phyloP scores from a whole-genome alignment of 164 flowering plant species.

The Tetrastigma voinierianum region DNA sequence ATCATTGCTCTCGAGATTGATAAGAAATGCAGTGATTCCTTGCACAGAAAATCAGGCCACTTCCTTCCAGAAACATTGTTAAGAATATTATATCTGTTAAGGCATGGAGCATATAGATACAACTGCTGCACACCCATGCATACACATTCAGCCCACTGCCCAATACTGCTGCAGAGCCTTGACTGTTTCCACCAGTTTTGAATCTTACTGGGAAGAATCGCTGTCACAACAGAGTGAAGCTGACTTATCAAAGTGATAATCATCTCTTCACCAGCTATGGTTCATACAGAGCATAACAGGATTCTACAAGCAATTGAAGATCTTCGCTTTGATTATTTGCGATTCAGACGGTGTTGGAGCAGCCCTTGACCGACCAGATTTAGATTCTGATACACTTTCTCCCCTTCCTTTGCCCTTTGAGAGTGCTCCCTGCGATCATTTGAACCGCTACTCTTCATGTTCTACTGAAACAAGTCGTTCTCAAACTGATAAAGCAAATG shows the following conservation, averaged over 20 bases:
- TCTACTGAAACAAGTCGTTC: slow-evolving; percentile 19
- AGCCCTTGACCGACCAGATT: slow-evolving; percentile 40
- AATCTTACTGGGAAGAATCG: slow-evolving; percentile 16
- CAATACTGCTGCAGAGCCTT: slow-evolving; percentile 14
- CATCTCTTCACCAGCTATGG: slow-evolving; percentile 84
- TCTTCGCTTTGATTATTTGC: slow-evolving; percentile 62
- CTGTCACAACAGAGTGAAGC: too few species aligned
- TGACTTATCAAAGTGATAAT: slow-evolving; percentile 74
- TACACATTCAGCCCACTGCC: too few species aligned
- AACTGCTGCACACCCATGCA: background rate
- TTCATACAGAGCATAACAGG: slow-evolving; percentile 72
- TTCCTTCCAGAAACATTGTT: slow-evolving; percentile 17
- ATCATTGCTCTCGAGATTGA: slow-evolving; percentile 72
- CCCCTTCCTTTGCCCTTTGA: slow-evolving; percentile 30
- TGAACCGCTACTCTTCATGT: slow-evolving; percentile 21
- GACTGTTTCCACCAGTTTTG: slow-evolving; percentile 19
- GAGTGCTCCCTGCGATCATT: slow-evolving; percentile 21
- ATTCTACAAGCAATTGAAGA: slow-evolving; percentile 74
- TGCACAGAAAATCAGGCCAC: slow-evolving; percentile 21
- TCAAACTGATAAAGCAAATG: slow-evolving; percentile 8
- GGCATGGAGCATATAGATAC: slow-evolving; percentile 13
- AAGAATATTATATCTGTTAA: slow-evolving; percentile 17
- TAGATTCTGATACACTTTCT: slow-evolving; percentile 49
- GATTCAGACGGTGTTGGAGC: slow-evolving; percentile 37
- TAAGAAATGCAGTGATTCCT: slow-evolving; percentile 36